Conservation (phyloP, 2,329 filamentous ascomycete genomes). For the Aspergillus nomiae region DNA sequence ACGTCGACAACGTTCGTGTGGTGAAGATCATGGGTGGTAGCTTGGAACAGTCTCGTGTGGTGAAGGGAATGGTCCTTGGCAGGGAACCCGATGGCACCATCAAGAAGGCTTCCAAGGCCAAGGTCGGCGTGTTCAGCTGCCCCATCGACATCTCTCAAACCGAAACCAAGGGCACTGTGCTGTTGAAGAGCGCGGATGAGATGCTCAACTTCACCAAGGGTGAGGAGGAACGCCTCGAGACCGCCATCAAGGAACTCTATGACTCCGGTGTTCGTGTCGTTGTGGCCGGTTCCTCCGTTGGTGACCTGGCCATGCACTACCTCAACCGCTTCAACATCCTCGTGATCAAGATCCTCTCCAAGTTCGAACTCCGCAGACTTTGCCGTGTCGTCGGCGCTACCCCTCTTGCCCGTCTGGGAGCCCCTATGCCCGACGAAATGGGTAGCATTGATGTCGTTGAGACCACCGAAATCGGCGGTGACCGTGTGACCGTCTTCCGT, state of each 20-base stretch:
- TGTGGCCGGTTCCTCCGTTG: slow-evolving; percentile 88
- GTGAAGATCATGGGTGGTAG: slow-evolving; percentile 99
- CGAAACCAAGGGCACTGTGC: slow-evolving; percentile 97
- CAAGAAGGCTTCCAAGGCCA: slow-evolving; percentile 90
- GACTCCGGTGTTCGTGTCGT: slow-evolving; percentile 92
- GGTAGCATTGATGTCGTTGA: slow-evolving; percentile 92
- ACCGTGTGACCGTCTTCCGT: slow-evolving; percentile 96
- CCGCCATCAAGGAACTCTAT: slow-evolving; percentile 89
- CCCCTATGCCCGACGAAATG: slow-evolving; percentile 99
- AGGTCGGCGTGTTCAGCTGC: slow-evolving; percentile 96
- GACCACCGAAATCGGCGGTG: slow-evolving; percentile 95
- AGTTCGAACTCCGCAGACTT: slow-evolving; percentile 92
- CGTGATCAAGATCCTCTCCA: slow-evolving; percentile 94
- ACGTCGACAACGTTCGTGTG: slow-evolving; percentile 97
- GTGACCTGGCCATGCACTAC: slow-evolving; percentile 95
- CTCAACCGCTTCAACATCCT: slow-evolving; percentile 96
- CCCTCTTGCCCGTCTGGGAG: slow-evolving; percentile 90
- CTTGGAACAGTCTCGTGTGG: slow-evolving; percentile 88
- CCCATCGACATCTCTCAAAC: slow-evolving; percentile 94
- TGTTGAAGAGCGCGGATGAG: slow-evolving; percentile 95
- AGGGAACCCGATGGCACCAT: slow-evolving; percentile 89
- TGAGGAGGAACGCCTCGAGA: slow-evolving; percentile 89
- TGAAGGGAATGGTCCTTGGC: slow-evolving; percentile 98
- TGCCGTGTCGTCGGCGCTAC: slow-evolving; percentile 97
- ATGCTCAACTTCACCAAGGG: slow-evolving; percentile 99